Evolutionary conservation across 495 filamentous ascomycete species (phyloP), one percentile per base, ranked within the genome.

Genomic region (Friedmanniomyces simplex): DNA sequence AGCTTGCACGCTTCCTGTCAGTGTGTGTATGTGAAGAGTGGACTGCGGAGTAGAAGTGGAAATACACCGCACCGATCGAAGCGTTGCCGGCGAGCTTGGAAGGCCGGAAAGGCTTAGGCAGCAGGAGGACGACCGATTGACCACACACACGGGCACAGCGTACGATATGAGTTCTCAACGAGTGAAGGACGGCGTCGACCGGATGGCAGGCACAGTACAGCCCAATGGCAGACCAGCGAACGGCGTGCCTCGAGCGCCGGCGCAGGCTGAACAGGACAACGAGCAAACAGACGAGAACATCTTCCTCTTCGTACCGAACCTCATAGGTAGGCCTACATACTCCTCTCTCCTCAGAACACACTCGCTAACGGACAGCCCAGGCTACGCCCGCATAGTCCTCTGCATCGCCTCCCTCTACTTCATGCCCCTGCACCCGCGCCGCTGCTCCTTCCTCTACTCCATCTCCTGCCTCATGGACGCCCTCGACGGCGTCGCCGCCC

Each of bases 401-500:
- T 87, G 91, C 59, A 74, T 95, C 59, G 88, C 87, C 39, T 95
- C 91, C 50, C 84, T 98, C 59, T 96, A 96, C 76, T 98, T 94
- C 76, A 97, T 97, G 93, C 90, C 91, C 22, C 79, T 96, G 30
- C 93, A 98, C 68, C 93, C 93, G 3, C 83, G 91, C 66, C 96
- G 91, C 24, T 97, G 93, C 74, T 88, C 86, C 52, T 64, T 89
- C 50, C 86, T 97, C 30, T 98, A 98, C 74, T 88, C 81, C 63
- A 75, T 96, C 49, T 95, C 89, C 21, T 98, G 94, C 70, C 78
- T 96, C 32, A 82, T 98, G 36, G 93, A 98, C 69, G 93, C 90
- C 30, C 77, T 97, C 52, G 93, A 98, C 66, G 93, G 93, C 54
- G 84, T 87, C 66, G 90, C 90, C 3, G 93, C 93, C 43, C 87